Conservation (phyloP, 306 rosid species). For the Ammopiptanthus mongolicus region DNA sequence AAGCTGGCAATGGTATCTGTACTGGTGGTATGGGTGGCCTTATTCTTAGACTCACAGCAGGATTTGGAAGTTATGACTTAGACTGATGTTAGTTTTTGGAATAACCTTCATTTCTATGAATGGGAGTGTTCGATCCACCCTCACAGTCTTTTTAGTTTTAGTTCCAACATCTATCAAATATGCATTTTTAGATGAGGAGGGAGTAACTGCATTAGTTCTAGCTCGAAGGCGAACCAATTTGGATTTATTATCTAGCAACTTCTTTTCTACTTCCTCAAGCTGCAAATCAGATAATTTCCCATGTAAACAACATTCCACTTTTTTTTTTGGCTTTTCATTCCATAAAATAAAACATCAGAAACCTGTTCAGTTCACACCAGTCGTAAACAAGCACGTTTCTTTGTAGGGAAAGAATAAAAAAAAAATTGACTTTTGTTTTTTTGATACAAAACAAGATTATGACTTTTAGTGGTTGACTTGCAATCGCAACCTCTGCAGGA, state of each 20-base stretch:
- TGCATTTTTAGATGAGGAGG: conserved; percentile 20
- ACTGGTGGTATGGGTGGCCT: conserved; percentile 17
- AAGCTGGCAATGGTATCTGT: conserved; percentile 15
- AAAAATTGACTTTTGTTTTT: too few relatives aligned
- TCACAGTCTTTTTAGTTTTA: conserved; percentile 36
- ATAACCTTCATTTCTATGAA: conserved; percentile 24
- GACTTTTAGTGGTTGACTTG: too few relatives aligned
- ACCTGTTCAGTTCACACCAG: too few relatives aligned
- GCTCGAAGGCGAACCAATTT: conserved; percentile 54
- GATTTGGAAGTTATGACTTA: conserved; percentile 43
- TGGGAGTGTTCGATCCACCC: conserved; percentile 35
- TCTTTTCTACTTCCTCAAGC: conserved; percentile 61
- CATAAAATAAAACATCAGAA: neutral
- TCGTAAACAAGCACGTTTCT: too few relatives aligned
- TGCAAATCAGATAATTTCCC: conserved; percentile 30
- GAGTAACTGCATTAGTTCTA: neutral
- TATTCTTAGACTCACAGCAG: conserved; percentile 37
- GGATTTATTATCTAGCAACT: conserved; percentile 41
- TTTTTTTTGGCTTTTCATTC: neutral
- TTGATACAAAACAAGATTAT: too few relatives aligned
- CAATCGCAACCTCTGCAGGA: too few relatives aligned
- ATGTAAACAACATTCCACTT: neutral
- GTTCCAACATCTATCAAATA: conserved; percentile 10
- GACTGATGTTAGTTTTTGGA: conserved; percentile 25
- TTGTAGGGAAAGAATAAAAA: too few relatives aligned